A percentile compares a stretch with the other conserved stretches of the same genome.
These are phyloP conservation scores for Alternaria sp. DNA, from an alignment of 2,329 filamentous ascomycete genomes.

Conservation along the genomic window DNA sequence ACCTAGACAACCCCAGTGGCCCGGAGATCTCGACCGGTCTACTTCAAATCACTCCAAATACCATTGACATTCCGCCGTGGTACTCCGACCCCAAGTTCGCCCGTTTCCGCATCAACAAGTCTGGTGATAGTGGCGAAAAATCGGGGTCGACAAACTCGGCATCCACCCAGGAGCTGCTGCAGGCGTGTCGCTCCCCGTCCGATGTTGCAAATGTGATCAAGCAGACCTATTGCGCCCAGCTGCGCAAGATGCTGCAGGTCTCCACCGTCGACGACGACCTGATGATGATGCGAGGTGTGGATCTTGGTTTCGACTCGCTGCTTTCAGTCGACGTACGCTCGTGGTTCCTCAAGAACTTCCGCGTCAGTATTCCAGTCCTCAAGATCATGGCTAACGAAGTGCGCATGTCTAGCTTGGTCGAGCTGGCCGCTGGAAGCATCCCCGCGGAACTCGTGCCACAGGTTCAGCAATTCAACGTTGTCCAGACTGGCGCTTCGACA, in stretches of 20 bases:
- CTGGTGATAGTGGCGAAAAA: not conserved
- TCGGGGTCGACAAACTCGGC: not conserved
- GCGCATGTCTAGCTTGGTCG: not conserved
- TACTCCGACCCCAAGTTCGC: not conserved
- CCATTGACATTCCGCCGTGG: not conserved
- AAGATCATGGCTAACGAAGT: constrained; percentile 30
- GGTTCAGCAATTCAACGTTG: not conserved
- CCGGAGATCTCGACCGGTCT: constrained; percentile 10
- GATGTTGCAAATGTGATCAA: constrained; percentile 1
- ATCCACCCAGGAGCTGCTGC: not conserved
- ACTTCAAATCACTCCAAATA: not conserved
- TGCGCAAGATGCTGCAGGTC: not conserved
- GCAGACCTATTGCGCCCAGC: not conserved
- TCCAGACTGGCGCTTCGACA: not conserved
- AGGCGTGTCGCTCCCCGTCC: not conserved
- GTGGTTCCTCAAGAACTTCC: constrained; percentile 50
- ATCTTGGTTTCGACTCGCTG: constrained; percentile 43
- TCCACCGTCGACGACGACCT: not conserved
- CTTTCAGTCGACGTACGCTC: constrained; percentile 51
- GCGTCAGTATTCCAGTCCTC: constrained; percentile 33
- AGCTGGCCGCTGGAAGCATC: not conserved
- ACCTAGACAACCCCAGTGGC: not conserved
- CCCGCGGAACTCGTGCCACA: not conserved
- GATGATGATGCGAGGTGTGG: not conserved
- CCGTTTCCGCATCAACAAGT: not conserved